These are phyloP conservation scores for Pythium coloratum DNA, from an alignment of 352 stramenopile genomes.

Conservation along the genomic window DNA sequence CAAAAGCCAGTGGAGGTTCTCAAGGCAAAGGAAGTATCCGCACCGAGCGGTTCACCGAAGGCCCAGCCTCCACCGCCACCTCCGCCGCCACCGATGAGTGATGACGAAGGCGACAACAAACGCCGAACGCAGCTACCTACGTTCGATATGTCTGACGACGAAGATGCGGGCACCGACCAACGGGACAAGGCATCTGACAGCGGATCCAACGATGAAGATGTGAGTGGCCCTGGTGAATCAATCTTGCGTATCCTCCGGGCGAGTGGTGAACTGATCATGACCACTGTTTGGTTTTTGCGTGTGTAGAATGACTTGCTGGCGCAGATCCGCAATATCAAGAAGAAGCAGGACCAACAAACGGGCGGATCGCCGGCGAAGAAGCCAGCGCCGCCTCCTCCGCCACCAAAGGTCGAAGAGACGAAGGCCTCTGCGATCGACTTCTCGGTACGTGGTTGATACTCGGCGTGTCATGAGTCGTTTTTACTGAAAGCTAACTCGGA, in stretches of 20 bases:
- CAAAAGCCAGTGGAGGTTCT: slow-evolving; percentile 75
- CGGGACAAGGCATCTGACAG: slow-evolving; percentile 48
- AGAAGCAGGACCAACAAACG: slow-evolving; percentile 64
- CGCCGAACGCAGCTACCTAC: slow-evolving; percentile 55
- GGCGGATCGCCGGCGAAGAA: slow-evolving; percentile 15
- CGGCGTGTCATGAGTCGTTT: neutral
- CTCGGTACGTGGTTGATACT: slow-evolving; percentile 18
- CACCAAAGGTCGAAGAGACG: slow-evolving; percentile 48
- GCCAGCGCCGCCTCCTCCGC: slow-evolving; percentile 7
- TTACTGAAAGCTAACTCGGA: neutral
- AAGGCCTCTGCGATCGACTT: slow-evolving; percentile 67
- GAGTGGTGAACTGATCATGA: neutral
- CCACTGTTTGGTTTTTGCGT: neutral
- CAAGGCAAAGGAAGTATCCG: slow-evolving; percentile 75
- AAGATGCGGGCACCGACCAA: slow-evolving; percentile 48
- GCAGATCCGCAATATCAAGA: slow-evolving; percentile 82
- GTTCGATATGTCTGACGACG: slow-evolving; percentile 84
- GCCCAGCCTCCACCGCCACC: slow-evolving; percentile 39
- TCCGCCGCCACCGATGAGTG: slow-evolving; percentile 24
- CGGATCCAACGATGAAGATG: slow-evolving; percentile 69
- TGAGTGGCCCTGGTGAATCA: slow-evolving; percentile 4
- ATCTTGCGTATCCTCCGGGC: neutral
- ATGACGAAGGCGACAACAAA: slow-evolving; percentile 11
- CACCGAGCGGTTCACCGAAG: slow-evolving; percentile 27
- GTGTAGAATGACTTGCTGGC: slow-evolving; percentile 68